These are phyloP conservation scores for Cymbidium sinense DNA, from an alignment of 106 monocot genomes.

Conservation along the genomic window DNA sequence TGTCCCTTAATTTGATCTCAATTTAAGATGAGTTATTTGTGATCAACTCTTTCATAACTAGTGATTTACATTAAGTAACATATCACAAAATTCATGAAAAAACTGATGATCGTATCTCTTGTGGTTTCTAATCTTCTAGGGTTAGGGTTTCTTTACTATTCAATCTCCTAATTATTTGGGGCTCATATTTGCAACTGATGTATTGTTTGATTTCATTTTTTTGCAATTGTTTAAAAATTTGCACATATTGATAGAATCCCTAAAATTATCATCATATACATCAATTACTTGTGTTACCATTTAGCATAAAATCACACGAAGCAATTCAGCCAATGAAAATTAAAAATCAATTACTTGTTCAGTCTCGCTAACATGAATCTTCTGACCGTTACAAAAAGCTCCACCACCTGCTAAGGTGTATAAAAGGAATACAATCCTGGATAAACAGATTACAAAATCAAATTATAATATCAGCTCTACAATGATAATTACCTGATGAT, in stretches of 20 bases:
- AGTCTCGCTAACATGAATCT: slow-evolving; percentile 85
- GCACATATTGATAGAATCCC: background rate
- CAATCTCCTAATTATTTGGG: background rate
- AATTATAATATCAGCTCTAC: background rate
- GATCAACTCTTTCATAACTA: background rate
- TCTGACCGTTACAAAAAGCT: slow-evolving; percentile 96
- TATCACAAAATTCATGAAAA: background rate
- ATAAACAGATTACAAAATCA: background rate
- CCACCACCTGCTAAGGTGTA: slow-evolving; percentile 60
- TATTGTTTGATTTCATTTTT: background rate
- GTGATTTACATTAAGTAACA: background rate
- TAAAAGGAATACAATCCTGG: background rate
- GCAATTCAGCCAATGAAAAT: background rate
- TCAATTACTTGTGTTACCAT: background rate
- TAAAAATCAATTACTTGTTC: slow-evolving; percentile 42
- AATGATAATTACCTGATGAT: slow-evolving; percentile 42
- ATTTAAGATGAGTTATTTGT: background rate
- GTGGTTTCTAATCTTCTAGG: background rate
- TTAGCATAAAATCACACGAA: background rate
- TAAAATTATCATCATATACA: background rate
- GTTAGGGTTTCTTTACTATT: background rate
- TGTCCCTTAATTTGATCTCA: background rate
- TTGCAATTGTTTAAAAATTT: background rate
- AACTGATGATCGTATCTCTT: background rate
- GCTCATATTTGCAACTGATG: background rate